These are phyloP conservation scores for Hymenoscyphus fructigenus DNA, from an alignment of 2,329 filamentous ascomycete genomes.

Conservation along the genomic window DNA sequence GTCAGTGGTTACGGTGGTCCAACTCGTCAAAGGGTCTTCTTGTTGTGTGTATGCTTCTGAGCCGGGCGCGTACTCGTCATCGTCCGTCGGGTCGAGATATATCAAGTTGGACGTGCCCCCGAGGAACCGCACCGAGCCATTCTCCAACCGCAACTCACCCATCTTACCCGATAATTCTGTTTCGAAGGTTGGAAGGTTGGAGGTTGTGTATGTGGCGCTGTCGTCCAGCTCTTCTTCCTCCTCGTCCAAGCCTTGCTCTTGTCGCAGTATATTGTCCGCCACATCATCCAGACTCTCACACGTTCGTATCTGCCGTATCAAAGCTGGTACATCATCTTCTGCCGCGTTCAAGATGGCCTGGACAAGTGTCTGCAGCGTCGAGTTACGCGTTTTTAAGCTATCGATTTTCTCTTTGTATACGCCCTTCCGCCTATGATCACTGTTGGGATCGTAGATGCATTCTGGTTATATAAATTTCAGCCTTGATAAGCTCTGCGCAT, in stretches of 20 bases:
- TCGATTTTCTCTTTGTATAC: constrained; percentile 95
- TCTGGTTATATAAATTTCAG: constrained; percentile 41
- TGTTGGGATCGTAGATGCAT: constrained; percentile 94
- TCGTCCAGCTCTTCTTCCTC: constrained; percentile 45
- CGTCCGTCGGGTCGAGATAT: constrained; percentile 61
- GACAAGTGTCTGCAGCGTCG: constrained; percentile 87
- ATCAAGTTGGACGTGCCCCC: constrained; percentile 94
- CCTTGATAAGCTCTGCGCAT: not conserved
- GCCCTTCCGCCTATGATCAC: constrained; percentile 92
- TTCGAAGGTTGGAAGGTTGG: constrained; percentile 52
- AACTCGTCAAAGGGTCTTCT: constrained; percentile 74
- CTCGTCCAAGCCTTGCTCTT: constrained; percentile 35
- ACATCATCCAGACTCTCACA: constrained; percentile 59
- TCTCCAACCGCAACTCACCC: constrained; percentile 83
- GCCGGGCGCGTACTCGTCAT: constrained; percentile 33
- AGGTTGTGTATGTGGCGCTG: constrained; percentile 42
- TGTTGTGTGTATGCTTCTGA: constrained; percentile 38
- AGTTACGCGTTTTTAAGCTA: constrained; percentile 79
- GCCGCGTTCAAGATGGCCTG: constrained; percentile 89
- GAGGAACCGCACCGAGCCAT: constrained; percentile 86
- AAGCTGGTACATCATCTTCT: constrained; percentile 77
- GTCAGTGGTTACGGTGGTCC: constrained; percentile 84
- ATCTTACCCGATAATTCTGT: constrained; percentile 87
- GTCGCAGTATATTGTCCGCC: constrained; percentile 35
- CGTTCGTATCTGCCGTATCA: constrained; percentile 84